Evolutionary conservation across 768 basidiomycete genomes (phyloP).

Genomic region (Tricholoma saponaceum): DNA sequence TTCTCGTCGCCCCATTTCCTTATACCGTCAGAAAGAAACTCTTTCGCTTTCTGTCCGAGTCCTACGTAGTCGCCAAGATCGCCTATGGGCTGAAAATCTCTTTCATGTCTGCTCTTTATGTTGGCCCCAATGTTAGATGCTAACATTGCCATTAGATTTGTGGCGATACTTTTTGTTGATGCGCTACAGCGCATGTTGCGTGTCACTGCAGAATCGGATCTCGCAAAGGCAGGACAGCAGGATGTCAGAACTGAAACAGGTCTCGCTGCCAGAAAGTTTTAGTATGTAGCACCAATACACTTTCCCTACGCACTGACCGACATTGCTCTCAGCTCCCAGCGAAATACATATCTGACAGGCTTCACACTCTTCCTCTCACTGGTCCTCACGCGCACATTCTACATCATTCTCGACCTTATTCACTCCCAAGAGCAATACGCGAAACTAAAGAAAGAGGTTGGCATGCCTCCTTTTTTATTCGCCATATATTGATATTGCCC

Average conservation of each 20-base stretch:
- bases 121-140: neutral
- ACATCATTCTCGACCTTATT: slow-evolving; percentile 88
- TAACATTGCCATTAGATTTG: slow-evolving; percentile 47
- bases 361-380: slow-evolving; percentile 96
- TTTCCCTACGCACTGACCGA: neutral
- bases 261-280: slow-evolving; percentile 90
- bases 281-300: slow-evolving; percentile 41
- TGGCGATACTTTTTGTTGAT: slow-evolving; percentile 84
- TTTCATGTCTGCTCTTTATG: slow-evolving; percentile 68
- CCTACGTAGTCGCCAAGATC: slow-evolving; percentile 70
- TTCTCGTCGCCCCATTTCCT: slow-evolving; percentile 84
- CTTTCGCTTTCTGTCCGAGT: slow-evolving; percentile 71
- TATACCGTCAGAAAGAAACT: slow-evolving; percentile 65
- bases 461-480: slow-evolving; percentile 1
- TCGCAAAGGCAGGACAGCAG: slow-evolving; percentile 53
- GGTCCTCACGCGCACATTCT: slow-evolving; percentile 89
- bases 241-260: slow-evolving; percentile 82
- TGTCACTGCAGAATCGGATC: slow-evolving; percentile 65
- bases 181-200: slow-evolving; percentile 92
- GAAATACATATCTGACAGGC: slow-evolving; percentile 90
- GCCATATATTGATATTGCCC: neutral
- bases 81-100: slow-evolving; percentile 92
- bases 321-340: slow-evolving; percentile 57
- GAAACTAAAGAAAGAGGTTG: slow-evolving; percentile 65
- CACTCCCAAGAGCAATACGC: slow-evolving; percentile 86